Evolutionary conservation across 345 rosid genomes (phyloP), one percentile per base, ranked within the genome.

Genomic region (Eucalyptus melliodora): DNA sequence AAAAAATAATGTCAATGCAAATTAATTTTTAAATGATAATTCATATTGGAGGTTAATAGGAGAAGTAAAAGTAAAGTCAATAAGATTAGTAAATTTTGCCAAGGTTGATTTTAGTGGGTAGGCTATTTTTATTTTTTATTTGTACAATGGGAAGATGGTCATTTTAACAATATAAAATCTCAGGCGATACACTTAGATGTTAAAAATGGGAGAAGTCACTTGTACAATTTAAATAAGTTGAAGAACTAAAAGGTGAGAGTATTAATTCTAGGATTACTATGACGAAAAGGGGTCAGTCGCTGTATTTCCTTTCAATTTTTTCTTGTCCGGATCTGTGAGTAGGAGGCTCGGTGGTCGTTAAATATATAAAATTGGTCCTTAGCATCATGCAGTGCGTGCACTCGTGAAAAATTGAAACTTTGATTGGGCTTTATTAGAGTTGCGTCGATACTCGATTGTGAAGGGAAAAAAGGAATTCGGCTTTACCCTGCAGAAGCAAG

Each of bases 21-120:
- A 56, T 56, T 23, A 23, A 56, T 56, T 56, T 53, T 23, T 56
- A 56, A 55, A 55, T 9, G 27, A 1, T 56, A 56, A 23, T 23
- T 56, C 62, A 56, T 59, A 59, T 59, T 59, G 65, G 1, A 3
- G 65, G 3, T 59, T 26, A 59, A 59, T 24, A 59, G n/a, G 65
- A 59, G n/a, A 59, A 59, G 65, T 26, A 59, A 59, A 59, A 59
- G n/a, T 26, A 59, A 59, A 59, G 65, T 59, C 65, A 59, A 26
- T 10, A 1, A 11, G n/a, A 59, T 26, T 26, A 59, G 1, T 59
- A 59, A 2, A 59, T 59, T 10, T 59, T 0, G 7, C 4, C 14
- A 59, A 26, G n/a, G 65, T 26, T 59, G 65, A 59, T 59, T 59
- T 26, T 59, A 1, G 65, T 11, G 3, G 65, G n/a, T 6, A 17